These are phyloP conservation scores for Neurospora sp. DNA, from an alignment of 495 filamentous ascomycete species.

Conservation along the genomic window DNA sequence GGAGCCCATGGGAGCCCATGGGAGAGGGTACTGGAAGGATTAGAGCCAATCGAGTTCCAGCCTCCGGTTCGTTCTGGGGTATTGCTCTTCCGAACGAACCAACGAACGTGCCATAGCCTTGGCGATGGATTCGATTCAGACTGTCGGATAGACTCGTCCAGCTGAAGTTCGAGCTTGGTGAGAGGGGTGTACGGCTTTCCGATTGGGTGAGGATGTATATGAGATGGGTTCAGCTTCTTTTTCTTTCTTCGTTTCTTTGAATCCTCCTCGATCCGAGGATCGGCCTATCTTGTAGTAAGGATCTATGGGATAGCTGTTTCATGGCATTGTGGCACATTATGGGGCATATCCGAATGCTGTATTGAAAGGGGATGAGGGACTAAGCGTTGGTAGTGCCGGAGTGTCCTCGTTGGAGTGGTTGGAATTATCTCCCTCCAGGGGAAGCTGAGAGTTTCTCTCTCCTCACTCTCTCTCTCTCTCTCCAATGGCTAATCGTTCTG, in stretches of 20 bases:
- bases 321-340: neutral
- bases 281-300: neutral
- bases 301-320: neutral
- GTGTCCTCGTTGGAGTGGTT: neutral
- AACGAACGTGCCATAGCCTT: neutral
- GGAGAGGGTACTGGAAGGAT: neutral
- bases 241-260: neutral
- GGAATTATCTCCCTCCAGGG: neutral
- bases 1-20: neutral
- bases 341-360: neutral
- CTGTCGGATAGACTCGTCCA: neutral
- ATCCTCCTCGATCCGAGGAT: neutral
- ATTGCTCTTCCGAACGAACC: neutral
- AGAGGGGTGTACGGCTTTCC: neutral
- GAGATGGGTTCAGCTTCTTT: neutral
- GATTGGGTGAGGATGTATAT: neutral
- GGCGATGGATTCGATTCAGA: neutral
- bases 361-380: neutral
- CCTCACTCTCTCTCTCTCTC: neutral
- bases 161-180: neutral
- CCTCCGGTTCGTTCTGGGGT: neutral
- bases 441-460: neutral
- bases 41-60: neutral
- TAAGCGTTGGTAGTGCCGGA: neutral
- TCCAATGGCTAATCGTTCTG: neutral